phyloP scores from a whole-genome alignment of 225 moss, liverwort and hornwort species.

The Pleurozium schreberi region DNA sequence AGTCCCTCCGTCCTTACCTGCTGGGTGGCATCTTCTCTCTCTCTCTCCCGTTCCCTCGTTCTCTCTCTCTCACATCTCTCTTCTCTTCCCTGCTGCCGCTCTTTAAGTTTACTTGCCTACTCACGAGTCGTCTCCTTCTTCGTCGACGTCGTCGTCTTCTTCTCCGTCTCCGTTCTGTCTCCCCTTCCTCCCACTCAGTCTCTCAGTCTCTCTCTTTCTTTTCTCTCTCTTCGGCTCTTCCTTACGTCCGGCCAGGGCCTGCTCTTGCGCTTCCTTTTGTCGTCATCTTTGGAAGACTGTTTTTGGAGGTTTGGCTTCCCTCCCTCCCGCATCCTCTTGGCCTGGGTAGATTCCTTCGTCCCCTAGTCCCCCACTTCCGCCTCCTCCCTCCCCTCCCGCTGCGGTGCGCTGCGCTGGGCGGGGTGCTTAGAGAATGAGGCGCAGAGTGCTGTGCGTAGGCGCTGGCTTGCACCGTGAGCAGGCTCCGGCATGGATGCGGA shows the following conservation, averaged over 20 bases:
- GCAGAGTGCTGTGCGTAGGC: constrained; percentile 34
- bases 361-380: background rate
- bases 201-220: background rate
- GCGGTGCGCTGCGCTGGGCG: constrained; percentile 16
- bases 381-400: background rate
- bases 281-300: constrained; percentile 33
- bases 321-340: background rate
- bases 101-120: background rate
- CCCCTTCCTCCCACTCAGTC: background rate
- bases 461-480: constrained; percentile 35
- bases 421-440: constrained; percentile 45
- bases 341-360: constrained; percentile 1
- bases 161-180: background rate
- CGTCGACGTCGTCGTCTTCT: background rate
- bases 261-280: constrained; percentile 40
- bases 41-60: background rate
- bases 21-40: constrained; percentile 15
- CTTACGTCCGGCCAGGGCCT: constrained; percentile 11
- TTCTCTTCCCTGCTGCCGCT: background rate
- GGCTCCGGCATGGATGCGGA: constrained; percentile 44
- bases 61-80: background rate
- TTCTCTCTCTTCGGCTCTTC: constrained; percentile 5
- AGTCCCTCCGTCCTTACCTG: background rate
- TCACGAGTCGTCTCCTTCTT: background rate
- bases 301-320: constrained; percentile 10